Base-by-base conservation (phyloP, 1,284 basidiomycete species). In the Lignosus rhinocerotis region DNA sequence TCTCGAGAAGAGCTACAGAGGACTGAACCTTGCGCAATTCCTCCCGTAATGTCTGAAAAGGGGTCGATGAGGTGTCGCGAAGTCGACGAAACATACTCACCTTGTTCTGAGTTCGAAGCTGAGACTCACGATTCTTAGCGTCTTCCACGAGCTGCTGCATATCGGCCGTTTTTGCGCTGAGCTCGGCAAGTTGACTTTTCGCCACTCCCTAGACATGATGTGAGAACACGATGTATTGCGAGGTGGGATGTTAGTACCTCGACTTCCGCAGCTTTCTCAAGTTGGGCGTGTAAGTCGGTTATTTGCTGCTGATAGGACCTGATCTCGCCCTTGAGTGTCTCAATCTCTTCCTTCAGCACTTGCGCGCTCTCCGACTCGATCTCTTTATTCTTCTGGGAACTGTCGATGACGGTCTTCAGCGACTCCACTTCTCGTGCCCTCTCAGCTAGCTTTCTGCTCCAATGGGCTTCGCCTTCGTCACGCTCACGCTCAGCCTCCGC, bases 21-120 rank as follows among this genome's bases (percentile, higher is more conserved):
- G 88, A 91, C 72, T 96, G 95, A 1, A 98, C 87, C 72, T 97
- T 97, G 47, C 93, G 87, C 56, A 98, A 74, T 71, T 98, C 95
- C 58, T 97, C 95, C 12, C 93, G 86, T 16, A 97, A 76, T 0
- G 87, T 92, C 90, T 94, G 65, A 17, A 58, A 48, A 30, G 14
- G 47, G 60, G 58, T 41, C 46, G 21, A 51, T 17, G 3, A 9
- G 43, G 34, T 10, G 19, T 33, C 41, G 31, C 45, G 36, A 46
- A 38, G 7, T 9, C 16, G 33, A 43, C 56, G 17, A 7, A 46
- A 51, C 50, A 11, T 6, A 30, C 73, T 47, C 66, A 88, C 92
- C 80, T 94, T 94, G 72, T 93, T 95, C 55, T 80, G 83, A 6
- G 81, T 72, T 43, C 85, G 83, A 33, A 90, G 67, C 61, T 91